Conservation (phyloP, 1,284 basidiomycete genomes). For the Boletus semigastroideus region DNA sequence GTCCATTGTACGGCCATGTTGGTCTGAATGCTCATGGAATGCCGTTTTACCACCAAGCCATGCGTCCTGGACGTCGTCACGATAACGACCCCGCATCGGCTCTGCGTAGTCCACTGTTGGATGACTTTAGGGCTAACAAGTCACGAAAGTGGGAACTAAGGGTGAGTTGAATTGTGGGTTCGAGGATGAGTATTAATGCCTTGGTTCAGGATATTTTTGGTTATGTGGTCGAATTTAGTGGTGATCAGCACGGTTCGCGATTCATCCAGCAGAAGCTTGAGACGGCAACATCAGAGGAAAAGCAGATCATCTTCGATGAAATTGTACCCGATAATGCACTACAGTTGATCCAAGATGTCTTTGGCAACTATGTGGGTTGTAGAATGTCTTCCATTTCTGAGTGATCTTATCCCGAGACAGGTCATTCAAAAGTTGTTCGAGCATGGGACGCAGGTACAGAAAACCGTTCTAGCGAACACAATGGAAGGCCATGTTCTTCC, state of each 20-base stretch:
- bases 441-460: conserved; percentile 79
- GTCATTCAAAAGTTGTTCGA: conserved; percentile 97
- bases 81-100: conserved; percentile 36
- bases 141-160: conserved; percentile 77
- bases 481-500: conserved; percentile 82
- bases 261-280: conserved; percentile 89
- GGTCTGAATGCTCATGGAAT: conserved; percentile 33
- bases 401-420: conserved; percentile 39
- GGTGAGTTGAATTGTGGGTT: conserved; percentile 43
- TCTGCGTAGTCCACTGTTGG: conserved; percentile 70
- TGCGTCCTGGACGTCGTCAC: conserved; percentile 43
- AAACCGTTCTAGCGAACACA: conserved; percentile 65
- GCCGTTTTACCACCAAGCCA: conserved; percentile 40
- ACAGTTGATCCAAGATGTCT: conserved; percentile 90
- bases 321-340: conserved; percentile 78
- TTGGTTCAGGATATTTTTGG: conserved; percentile 76
- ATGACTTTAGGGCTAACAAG: conserved; percentile 85
- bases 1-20: conserved; percentile 41
- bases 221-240: conserved; percentile 88
- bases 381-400: not conserved
- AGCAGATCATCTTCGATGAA: conserved; percentile 86
- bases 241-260: conserved; percentile 92
- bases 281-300: conserved; percentile 74
- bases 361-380: conserved; percentile 87
- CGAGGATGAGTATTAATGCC: conserved; percentile 6